These are phyloP conservation scores for Daldinia decipiens DNA, from an alignment of 495 filamentous ascomycete species.

Conservation along the genomic window DNA sequence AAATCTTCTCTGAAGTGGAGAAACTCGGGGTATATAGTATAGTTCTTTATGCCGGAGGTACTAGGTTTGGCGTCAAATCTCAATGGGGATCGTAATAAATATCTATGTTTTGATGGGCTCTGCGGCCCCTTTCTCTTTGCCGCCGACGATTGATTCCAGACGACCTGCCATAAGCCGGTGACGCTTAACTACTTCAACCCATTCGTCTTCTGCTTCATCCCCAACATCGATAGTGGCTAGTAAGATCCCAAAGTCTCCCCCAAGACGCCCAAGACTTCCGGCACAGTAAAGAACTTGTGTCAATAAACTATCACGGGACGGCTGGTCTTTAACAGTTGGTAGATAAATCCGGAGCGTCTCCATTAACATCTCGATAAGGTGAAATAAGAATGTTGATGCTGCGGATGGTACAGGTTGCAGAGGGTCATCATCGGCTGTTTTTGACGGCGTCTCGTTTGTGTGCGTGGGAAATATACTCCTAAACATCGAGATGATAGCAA, in stretches of 20 bases:
- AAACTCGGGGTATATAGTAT: no score
- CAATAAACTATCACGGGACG: constrained; percentile 82
- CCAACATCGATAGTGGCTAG: constrained; percentile 73
- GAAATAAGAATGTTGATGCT: constrained; percentile 83
- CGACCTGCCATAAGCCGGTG: constrained; percentile 87
- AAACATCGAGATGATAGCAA: constrained; percentile 92
- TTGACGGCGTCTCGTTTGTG: constrained; percentile 38
- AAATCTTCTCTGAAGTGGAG: no score
- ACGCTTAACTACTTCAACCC: constrained; percentile 91
- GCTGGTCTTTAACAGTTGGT: constrained; percentile 82
- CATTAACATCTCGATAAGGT: constrained; percentile 83
- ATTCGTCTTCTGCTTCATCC: constrained; percentile 72
- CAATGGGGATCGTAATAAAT: not conserved
- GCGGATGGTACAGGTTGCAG: constrained; percentile 78
- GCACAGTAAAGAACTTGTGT: constrained; percentile 97
- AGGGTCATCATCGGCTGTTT: constrained; percentile 59
- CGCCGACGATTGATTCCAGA: constrained; percentile 81
- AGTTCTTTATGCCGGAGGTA: no score
- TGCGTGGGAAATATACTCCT: constrained; percentile 82
- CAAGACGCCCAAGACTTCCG: constrained; percentile 88
- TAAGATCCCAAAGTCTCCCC: constrained; percentile 92
- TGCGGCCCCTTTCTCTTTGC: constrained; percentile 45
- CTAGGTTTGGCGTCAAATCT: not conserved
- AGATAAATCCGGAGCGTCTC: constrained; percentile 83
- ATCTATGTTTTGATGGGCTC: constrained; percentile 15